phyloP scores from a whole-genome alignment of 75 land plant species.

The Cryptomeria japonica region DNA sequence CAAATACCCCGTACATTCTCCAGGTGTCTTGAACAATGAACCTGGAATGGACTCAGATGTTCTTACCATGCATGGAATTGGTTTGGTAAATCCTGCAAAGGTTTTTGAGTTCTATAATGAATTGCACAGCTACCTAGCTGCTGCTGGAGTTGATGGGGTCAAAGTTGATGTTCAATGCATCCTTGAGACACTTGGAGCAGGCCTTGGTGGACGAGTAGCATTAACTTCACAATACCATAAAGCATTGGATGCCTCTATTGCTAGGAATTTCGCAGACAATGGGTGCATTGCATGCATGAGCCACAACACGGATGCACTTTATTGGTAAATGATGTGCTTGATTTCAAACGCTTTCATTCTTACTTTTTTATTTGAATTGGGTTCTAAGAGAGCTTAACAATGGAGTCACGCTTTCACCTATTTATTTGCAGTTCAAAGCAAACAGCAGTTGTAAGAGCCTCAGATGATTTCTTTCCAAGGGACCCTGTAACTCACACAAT shows the following conservation, averaged over 20 bases:
- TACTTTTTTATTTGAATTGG: background rate
- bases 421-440: constrained; percentile 77
- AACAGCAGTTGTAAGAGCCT: constrained; percentile 87
- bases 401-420: background rate
- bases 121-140: constrained; percentile 73
- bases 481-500: constrained; percentile 92
- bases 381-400: background rate
- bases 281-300: constrained; percentile 96
- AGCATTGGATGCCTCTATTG: constrained; percentile 80
- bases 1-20: constrained; percentile 67
- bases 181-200: constrained; percentile 84
- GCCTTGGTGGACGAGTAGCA: constrained; percentile 80
- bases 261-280: constrained; percentile 82
- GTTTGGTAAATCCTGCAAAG: constrained; percentile 67
- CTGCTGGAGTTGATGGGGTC: constrained; percentile 86
- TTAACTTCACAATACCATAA: constrained; percentile 61
- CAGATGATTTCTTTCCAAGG: constrained; percentile 92
- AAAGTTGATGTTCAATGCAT: constrained; percentile 94
- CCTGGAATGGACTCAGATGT: constrained; percentile 68
- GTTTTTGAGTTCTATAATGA: constrained; percentile 75
- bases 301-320: constrained; percentile 82
- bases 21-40: constrained; percentile 74
- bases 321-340: constrained; percentile 50
- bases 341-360: background rate
- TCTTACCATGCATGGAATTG: constrained; percentile 73